Conservation (phyloP, 305 asterid genomes). For the Ajuga reptans region DNA sequence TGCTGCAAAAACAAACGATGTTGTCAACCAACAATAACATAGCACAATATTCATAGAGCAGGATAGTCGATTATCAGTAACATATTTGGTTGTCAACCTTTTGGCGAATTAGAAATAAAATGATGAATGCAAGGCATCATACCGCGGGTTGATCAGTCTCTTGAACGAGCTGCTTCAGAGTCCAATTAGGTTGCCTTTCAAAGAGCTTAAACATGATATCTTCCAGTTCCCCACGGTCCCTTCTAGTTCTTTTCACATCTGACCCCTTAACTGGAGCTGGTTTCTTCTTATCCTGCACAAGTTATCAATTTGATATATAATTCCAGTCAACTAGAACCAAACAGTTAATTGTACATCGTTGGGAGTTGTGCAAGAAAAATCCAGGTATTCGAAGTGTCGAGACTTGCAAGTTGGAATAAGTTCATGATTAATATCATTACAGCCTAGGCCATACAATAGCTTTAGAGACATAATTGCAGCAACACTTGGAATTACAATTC, state of each 20-base stretch:
- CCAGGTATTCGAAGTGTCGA: not conserved
- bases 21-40: not conserved
- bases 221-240: conserved; percentile 78
- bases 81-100: too few relatives aligned
- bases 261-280: conserved; percentile 57
- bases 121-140: conserved; percentile 1
- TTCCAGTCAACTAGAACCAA: conserved; percentile 1
- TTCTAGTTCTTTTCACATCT: conserved; percentile 70
- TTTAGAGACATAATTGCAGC: not conserved
- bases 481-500: not conserved
- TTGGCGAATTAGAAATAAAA: too few relatives aligned
- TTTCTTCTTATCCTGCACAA: conserved; percentile 64
- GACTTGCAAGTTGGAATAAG: not conserved
- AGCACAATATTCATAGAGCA: too few relatives aligned
- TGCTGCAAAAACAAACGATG: conserved; percentile 41
- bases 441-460: too few relatives aligned
- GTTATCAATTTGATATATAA: conserved; percentile 16
- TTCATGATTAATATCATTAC: too few relatives aligned
- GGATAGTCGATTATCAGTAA: too few relatives aligned
- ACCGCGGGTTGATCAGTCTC: conserved; percentile 89
- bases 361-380: not conserved
- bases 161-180: conserved; percentile 74
- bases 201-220: conserved; percentile 86
- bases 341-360: not conserved
- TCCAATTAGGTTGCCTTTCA: conserved; percentile 74